A percentile compares a stretch with the other conserved stretches of the same genome.
These are phyloP conservation scores for Climacium dendroides DNA, from an alignment of 225 moss, liverwort and hornwort genomes.

Conservation along the genomic window DNA sequence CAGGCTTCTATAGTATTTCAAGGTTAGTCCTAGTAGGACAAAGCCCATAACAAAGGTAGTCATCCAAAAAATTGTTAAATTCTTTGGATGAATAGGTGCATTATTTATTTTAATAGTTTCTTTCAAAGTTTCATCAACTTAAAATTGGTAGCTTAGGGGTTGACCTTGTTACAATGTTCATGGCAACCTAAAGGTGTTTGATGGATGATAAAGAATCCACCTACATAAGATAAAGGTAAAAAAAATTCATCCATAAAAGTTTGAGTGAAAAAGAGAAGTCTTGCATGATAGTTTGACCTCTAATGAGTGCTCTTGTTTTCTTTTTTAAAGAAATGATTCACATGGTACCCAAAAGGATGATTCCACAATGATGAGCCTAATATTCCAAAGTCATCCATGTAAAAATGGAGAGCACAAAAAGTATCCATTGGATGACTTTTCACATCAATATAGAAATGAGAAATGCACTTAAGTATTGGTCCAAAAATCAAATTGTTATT, in stretches of 20 bases:
- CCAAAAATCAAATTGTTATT: background rate
- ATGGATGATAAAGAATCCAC: background rate
- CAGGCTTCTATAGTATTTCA: rapidly evolving
- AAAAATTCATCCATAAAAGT: too few species aligned
- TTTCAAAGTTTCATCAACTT: background rate
- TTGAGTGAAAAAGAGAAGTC: too few species aligned
- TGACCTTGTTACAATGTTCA: rapidly evolving
- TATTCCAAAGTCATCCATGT: rapidly evolving
- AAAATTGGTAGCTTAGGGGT: background rate
- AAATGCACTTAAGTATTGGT: background rate
- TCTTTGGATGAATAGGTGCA: background rate
- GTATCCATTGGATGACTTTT: background rate
- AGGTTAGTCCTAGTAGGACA: too few species aligned
- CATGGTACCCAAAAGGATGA: rapidly evolving
- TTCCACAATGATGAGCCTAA: rapidly evolving
- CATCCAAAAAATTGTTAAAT: background rate
- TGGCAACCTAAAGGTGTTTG: rapidly evolving
- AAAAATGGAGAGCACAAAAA: background rate
- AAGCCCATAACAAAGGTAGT: background rate
- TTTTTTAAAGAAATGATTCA: background rate
- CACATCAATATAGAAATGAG: background rate
- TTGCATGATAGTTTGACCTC: background rate
- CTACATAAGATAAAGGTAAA: too few species aligned
- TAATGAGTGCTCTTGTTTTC: background rate
- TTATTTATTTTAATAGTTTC: background rate